Conservation (phyloP, 164 flowering plant genomes). For the Pachysandra terminalis region DNA sequence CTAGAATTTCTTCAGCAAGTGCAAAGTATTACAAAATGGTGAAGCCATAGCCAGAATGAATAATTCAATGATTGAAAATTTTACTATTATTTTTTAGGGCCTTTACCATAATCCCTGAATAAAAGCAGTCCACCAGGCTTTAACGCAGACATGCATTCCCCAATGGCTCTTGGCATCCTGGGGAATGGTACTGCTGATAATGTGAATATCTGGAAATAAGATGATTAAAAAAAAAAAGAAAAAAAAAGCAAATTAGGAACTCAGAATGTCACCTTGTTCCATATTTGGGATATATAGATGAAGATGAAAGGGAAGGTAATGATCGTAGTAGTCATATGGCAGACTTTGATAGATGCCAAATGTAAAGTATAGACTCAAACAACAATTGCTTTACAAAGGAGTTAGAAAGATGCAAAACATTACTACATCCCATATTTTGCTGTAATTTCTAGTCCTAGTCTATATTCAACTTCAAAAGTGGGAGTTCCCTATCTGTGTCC, state of each 20-base stretch:
- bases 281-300: background rate
- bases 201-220: conserved; percentile 64
- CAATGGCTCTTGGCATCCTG: conserved; percentile 53
- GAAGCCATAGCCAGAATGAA: background rate
- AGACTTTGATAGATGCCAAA: no score
- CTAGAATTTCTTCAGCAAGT: background rate
- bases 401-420: no score
- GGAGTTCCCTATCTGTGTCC: no score
- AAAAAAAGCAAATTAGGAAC: background rate
- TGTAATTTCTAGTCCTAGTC: no score
- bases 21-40: background rate
- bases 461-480: no score
- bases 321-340: no score
- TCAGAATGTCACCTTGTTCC: background rate
- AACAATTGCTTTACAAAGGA: no score
- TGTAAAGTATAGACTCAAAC: no score
- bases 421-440: no score
- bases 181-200: conserved; percentile 68
- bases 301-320: no score
- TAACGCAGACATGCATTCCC: conserved; percentile 59
- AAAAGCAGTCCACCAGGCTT: conserved; percentile 80
- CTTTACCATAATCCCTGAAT: conserved; percentile 86
- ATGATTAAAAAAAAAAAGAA: no score
- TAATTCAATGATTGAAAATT: background rate
- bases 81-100: conserved; percentile 1